Percentiles rank a stretch among this genome's conserved stretches.
phyloP scores from a whole-genome alignment of 805 yeast genomes.

The Teunomyces lycoperdinae region DNA sequence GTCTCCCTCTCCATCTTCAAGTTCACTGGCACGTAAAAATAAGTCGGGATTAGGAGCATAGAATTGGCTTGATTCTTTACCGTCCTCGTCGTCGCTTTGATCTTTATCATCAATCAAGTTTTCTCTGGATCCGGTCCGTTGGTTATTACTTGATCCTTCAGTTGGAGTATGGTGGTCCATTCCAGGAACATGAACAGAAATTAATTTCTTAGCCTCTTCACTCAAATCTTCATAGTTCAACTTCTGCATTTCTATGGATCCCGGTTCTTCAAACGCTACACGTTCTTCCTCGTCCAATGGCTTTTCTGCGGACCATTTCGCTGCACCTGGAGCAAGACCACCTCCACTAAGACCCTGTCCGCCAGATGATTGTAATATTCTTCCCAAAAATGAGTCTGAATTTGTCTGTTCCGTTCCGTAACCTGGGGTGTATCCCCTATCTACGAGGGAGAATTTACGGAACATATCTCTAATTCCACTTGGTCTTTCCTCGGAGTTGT shows the following conservation, averaged over 20 bases:
- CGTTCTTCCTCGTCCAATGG: conserved; percentile 21
- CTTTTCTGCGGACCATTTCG: conserved; percentile 14
- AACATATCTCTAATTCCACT: conserved; percentile 28
- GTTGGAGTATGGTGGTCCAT: not conserved
- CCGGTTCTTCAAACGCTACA: conserved; percentile 17
- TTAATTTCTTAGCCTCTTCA: conserved; percentile 54
- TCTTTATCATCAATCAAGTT: conserved; percentile 1
- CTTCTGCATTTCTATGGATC: conserved; percentile 44
- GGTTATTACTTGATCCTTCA: not conserved
- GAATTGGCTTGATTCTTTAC: conserved; percentile 12
- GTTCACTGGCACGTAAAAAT: conserved; percentile 25
- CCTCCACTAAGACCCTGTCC: conserved; percentile 36
- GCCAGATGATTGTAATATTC: conserved; percentile 27
- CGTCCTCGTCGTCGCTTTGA: not conserved
- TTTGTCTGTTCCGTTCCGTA: conserved; percentile 20
- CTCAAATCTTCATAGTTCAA: conserved; percentile 42
- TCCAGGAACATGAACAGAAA: conserved; percentile 45
- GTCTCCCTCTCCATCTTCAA: conserved; percentile 25
- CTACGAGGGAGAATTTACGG: conserved; percentile 35
- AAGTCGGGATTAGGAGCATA: conserved; percentile 47
- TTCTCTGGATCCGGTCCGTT: not conserved
- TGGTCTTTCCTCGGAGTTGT: conserved; percentile 5
- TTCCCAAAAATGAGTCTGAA: conserved; percentile 39
- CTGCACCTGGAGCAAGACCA: conserved; percentile 42
- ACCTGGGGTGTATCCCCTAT: conserved; percentile 24